phyloP scores from a whole-genome alignment of 768 basidiomycete genomes.

The Panaeolus papilionaceus region DNA sequence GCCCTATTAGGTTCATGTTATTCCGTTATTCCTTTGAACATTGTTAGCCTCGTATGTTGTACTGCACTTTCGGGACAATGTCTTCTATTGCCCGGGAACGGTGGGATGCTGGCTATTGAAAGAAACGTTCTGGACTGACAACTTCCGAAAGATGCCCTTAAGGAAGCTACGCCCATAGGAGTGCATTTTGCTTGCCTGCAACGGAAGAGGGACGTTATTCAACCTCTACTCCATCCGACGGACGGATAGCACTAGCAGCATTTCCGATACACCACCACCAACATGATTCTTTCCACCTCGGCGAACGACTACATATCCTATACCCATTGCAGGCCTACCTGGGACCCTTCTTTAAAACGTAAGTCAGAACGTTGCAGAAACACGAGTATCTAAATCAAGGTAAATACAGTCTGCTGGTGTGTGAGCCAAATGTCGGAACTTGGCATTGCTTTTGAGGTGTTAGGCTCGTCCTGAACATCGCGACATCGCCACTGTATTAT shows the following conservation, averaged over 20 bases:
- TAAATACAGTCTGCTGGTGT: constrained; percentile 10
- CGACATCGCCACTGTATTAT: constrained; percentile 7
- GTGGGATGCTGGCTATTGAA: constrained; percentile 10
- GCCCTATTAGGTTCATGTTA: constrained; percentile 5
- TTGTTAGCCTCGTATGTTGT: constrained; percentile 4
- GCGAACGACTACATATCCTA: background rate
- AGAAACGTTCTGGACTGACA: background rate
- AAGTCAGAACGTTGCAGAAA: constrained; percentile 11
- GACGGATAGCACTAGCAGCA: background rate
- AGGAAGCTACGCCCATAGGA: background rate
- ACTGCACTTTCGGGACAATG: background rate
- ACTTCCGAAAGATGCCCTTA: background rate
- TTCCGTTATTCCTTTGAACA: background rate
- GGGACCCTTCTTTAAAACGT: constrained; percentile 10
- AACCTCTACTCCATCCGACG: background rate
- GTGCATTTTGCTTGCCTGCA: background rate
- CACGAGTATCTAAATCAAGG: constrained; percentile 4
- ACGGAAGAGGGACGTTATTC: background rate
- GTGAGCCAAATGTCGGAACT: constrained; percentile 6
- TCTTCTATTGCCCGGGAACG: constrained; percentile 1
- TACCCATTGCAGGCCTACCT: background rate
- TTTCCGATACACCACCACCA: background rate
- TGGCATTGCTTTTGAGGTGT: background rate
- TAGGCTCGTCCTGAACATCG: constrained; percentile 1
- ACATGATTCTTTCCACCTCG: background rate